These are phyloP conservation scores for Alternaria consortialis DNA, from an alignment of 2,329 filamentous ascomycete genomes.

Conservation along the genomic window DNA sequence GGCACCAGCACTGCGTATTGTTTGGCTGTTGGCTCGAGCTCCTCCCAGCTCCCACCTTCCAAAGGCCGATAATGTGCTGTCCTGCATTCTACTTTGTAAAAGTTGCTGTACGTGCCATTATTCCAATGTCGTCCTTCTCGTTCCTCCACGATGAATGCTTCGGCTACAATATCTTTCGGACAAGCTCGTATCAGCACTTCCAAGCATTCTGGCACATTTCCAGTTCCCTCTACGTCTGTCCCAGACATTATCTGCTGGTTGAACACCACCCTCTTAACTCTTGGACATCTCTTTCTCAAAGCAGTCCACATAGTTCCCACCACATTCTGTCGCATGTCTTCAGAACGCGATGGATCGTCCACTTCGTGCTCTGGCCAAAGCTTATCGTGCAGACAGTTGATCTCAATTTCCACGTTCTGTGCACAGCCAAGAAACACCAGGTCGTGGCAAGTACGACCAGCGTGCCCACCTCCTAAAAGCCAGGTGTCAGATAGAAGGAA, in stretches of 20 bases:
- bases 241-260: conserved; percentile 15
- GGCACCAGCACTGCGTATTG: background rate
- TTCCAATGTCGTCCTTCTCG: background rate
- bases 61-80: background rate
- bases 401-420: conserved; percentile 26
- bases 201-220: conserved; percentile 11
- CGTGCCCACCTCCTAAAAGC: conserved; percentile 20
- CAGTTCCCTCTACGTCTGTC: background rate
- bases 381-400: conserved; percentile 1
- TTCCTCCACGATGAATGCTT: background rate
- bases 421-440: conserved; percentile 18
- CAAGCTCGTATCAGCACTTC: conserved; percentile 14
- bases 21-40: background rate
- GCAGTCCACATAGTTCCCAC: conserved; percentile 18
- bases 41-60: background rate
- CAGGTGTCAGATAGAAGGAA: conserved; percentile 16
- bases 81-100: background rate
- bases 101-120: background rate
- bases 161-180: conserved; percentile 8
- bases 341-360: background rate
- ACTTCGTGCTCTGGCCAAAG: background rate
- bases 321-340: conserved; percentile 6
- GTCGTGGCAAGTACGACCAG: conserved; percentile 20
- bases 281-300: conserved; percentile 18
- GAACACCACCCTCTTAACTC: conserved; percentile 19